Conservation (phyloP, 345 rosid genomes). For the Populus nigra region DNA sequence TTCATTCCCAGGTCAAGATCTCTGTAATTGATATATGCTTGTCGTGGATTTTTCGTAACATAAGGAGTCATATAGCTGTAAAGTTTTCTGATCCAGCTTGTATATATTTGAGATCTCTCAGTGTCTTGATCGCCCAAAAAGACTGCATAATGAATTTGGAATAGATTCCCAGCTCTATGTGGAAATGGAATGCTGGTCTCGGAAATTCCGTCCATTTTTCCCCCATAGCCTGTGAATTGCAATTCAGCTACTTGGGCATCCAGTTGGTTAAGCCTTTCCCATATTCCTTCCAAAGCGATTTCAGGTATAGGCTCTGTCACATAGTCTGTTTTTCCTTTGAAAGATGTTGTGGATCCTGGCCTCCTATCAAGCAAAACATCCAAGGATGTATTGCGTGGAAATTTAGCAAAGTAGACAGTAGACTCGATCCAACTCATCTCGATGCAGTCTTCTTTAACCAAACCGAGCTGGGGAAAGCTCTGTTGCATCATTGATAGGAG, state of each 20-base stretch:
- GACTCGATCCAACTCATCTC: background rate
- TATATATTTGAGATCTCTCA: background rate
- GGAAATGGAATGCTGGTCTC: slow-evolving; percentile 14
- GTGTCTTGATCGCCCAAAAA: background rate
- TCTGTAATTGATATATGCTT: too few species aligned
- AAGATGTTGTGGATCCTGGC: too few species aligned
- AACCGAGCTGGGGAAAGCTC: too few species aligned
- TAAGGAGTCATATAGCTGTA: background rate
- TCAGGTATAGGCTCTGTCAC: background rate
- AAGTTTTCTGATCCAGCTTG: background rate
- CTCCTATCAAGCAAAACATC: too few species aligned
- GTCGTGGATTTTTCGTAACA: too few species aligned
- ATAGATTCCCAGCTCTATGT: slow-evolving; percentile 16
- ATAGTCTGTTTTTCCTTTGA: too few species aligned
- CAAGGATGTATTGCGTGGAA: too few species aligned
- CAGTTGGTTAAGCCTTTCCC: background rate
- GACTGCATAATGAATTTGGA: slow-evolving; percentile 15
- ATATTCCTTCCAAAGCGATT: background rate
- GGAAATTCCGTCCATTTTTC: slow-evolving; percentile 11
- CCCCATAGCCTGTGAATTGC: slow-evolving; percentile 18
- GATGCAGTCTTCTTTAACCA: background rate
- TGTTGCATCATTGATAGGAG: too few species aligned
- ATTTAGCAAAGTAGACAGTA: background rate
- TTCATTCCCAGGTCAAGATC: too few species aligned
- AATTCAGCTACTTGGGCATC: background rate